Percentiles rank a stretch among this genome's conserved stretches.
Conservation (phyloP, 23 red algal genomes). For the Gracilaria domingensis region DNA sequence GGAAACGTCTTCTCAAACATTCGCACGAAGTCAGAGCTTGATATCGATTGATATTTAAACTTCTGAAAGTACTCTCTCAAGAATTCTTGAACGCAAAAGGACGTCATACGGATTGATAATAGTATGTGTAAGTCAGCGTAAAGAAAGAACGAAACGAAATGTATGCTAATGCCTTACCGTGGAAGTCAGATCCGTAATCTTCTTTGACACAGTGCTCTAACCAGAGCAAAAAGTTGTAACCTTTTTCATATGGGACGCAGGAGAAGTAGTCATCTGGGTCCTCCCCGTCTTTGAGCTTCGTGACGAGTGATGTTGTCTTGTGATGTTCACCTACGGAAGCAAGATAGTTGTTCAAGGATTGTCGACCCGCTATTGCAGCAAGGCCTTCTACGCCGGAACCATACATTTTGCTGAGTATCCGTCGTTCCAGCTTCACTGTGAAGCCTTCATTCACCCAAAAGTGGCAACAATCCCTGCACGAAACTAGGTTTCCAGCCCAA, state of each 20-base stretch:
- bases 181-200: slow-evolving; percentile 36
- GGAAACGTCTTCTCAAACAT: slow-evolving; percentile 56
- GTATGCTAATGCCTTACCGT: slow-evolving; percentile 28
- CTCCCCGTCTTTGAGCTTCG: slow-evolving; percentile 60
- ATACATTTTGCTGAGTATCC: slow-evolving; percentile 57
- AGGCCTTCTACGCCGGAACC: slow-evolving; percentile 41
- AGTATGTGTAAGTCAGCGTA: background rate
- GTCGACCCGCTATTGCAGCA: slow-evolving; percentile 49
- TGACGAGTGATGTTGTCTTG: slow-evolving; percentile 60
- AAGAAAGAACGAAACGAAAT: background rate
- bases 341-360: slow-evolving; percentile 39
- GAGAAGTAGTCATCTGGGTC: slow-evolving; percentile 83
- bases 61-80: slow-evolving; percentile 58
- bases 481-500: slow-evolving; percentile 91
- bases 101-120: background rate
- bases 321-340: slow-evolving; percentile 62
- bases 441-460: slow-evolving; percentile 95
- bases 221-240: slow-evolving; percentile 76
- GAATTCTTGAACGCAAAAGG: slow-evolving; percentile 24
- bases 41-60: slow-evolving; percentile 61
- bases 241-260: slow-evolving; percentile 69
- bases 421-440: slow-evolving; percentile 87
- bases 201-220: slow-evolving; percentile 52
- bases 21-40: slow-evolving; percentile 39
- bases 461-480: slow-evolving; percentile 72